phyloP scores from a whole-genome alignment of 2,329 filamentous ascomycete species.

The Volutella citrinella region DNA sequence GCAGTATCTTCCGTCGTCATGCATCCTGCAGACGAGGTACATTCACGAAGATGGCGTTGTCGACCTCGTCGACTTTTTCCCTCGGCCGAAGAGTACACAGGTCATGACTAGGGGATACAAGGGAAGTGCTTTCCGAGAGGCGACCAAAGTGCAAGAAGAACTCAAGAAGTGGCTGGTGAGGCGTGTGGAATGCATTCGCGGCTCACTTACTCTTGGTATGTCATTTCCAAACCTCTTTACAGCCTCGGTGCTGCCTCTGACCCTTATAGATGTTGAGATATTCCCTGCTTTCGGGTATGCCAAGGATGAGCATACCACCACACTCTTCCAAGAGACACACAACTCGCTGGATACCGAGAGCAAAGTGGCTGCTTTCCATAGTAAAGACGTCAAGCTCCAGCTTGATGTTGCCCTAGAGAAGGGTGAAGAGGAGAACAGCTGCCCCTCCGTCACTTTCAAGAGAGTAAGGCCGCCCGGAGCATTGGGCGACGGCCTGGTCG shows the following conservation, averaged over 20 bases:
- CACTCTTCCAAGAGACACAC: constrained; percentile 45
- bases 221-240: no score
- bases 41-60: constrained; percentile 73
- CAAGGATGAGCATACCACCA: constrained; percentile 57
- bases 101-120: constrained; percentile 46
- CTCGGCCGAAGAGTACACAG: constrained; percentile 59
- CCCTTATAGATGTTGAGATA: constrained; percentile 57
- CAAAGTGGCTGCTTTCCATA: constrained; percentile 63
- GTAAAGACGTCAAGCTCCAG: constrained; percentile 57
- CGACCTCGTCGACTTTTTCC: constrained; percentile 73
- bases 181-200: constrained; percentile 70
- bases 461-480: constrained; percentile 50
- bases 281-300: constrained; percentile 74
- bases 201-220: constrained; percentile 57
- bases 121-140: constrained; percentile 53
- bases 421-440: constrained; percentile 38
- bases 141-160: constrained; percentile 53
- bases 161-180: constrained; percentile 70
- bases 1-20: constrained; percentile 72
- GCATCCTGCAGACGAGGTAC: constrained; percentile 74
- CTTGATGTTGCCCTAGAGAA: constrained; percentile 65
- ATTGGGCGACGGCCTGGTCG: constrained; percentile 61
- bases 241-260: no score
- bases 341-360: constrained; percentile 41
- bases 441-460: constrained; percentile 53